phyloP scores from a whole-genome alignment of 2,329 filamentous ascomycete genomes.

The Colletotrichum sp. region DNA sequence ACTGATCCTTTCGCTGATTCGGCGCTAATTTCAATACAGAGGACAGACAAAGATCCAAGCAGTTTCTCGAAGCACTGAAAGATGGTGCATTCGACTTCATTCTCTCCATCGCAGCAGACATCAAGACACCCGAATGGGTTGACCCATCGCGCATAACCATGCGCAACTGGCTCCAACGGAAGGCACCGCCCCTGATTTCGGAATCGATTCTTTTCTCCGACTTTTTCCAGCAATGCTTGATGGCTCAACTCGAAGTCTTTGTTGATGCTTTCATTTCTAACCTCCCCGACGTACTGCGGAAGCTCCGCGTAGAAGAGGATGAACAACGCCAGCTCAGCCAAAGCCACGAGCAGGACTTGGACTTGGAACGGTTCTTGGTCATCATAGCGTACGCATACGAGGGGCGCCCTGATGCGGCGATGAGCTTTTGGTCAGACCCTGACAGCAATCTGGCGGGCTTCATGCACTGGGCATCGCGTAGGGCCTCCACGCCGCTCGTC shows the following conservation, averaged over 20 bases:
- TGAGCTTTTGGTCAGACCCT: slow-evolving; percentile 89
- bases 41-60: slow-evolving; percentile 71
- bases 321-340: slow-evolving; percentile 77
- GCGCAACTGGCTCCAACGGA: slow-evolving; percentile 81
- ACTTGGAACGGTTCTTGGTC: slow-evolving; percentile 89
- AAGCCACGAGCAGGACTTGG: slow-evolving; percentile 69
- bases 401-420: slow-evolving; percentile 80
- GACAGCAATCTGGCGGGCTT: slow-evolving; percentile 96
- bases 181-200: slow-evolving; percentile 71
- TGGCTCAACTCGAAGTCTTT: slow-evolving; percentile 85
- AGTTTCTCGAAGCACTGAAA: slow-evolving; percentile 78
- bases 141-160: slow-evolving; percentile 86
- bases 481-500: slow-evolving; percentile 94
- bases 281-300: slow-evolving; percentile 88
- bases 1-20: background rate
- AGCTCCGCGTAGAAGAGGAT: slow-evolving; percentile 86
- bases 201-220: slow-evolving; percentile 73
- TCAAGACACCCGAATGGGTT: slow-evolving; percentile 82
- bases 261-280: slow-evolving; percentile 94
- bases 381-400: slow-evolving; percentile 94
- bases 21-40: slow-evolving; percentile 48
- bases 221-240: slow-evolving; percentile 74
- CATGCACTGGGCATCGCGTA: slow-evolving; percentile 93
- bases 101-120: slow-evolving; percentile 81
- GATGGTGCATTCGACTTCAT: slow-evolving; percentile 94